These are phyloP conservation scores for Chlorencoelia australis DNA, from an alignment of 2,329 filamentous ascomycete species.

Conservation along the genomic window DNA sequence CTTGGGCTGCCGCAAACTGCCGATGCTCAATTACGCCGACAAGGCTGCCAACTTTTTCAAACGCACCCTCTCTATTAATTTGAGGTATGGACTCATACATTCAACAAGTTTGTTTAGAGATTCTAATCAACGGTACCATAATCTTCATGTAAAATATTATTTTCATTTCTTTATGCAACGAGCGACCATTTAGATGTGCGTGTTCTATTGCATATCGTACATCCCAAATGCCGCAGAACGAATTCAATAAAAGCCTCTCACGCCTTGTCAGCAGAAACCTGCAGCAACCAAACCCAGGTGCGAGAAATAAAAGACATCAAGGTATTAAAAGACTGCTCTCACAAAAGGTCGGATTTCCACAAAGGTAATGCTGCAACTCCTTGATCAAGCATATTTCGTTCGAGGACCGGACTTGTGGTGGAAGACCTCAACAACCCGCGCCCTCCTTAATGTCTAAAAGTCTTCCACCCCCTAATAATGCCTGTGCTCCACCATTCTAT, in stretches of 20 bases:
- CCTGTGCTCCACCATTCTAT: slow-evolving; percentile 12
- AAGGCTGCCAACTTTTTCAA: too few species aligned
- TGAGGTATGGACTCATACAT: too few species aligned
- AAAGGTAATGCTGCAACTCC: slow-evolving; percentile 13
- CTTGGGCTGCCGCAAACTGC: too few species aligned
- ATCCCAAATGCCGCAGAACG: slow-evolving; percentile 27
- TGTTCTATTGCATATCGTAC: slow-evolving; percentile 30
- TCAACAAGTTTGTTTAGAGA: too few species aligned
- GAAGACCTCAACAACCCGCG: slow-evolving; percentile 10
- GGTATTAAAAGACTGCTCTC: slow-evolving; percentile 27
- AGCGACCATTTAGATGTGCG: slow-evolving; percentile 6
- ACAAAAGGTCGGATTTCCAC: slow-evolving; percentile 16
- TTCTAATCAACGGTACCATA: not conserved
- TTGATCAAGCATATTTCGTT: slow-evolving; percentile 14
- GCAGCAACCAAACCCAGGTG: slow-evolving; percentile 18
- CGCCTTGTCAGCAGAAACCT: slow-evolving; percentile 24
- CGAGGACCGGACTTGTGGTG: slow-evolving; percentile 13
- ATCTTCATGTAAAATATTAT: not conserved
- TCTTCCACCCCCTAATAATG: slow-evolving; percentile 12
- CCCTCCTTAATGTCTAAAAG: slow-evolving; percentile 11
- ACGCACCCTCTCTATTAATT: too few species aligned
- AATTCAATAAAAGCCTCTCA: slow-evolving; percentile 22
- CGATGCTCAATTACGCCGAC: too few species aligned
- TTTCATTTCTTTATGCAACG: not conserved
- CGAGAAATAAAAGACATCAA: slow-evolving; percentile 23